phyloP scores from a whole-genome alignment of 1,284 basidiomycete species.

The Meripilus lineatus region DNA sequence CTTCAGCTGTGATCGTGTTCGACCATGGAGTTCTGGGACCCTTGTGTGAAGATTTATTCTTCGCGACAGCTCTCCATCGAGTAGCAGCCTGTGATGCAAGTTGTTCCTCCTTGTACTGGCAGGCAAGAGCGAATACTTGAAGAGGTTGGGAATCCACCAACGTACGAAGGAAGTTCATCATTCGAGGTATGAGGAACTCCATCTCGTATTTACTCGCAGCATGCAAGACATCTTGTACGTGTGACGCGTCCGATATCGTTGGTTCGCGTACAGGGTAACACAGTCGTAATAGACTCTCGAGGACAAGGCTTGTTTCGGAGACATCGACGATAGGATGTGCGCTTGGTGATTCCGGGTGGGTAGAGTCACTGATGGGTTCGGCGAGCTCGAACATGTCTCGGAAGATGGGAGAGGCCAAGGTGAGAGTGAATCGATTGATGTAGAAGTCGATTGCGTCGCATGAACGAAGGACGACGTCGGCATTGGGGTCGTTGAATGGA shows the following conservation, averaged over 20 bases:
- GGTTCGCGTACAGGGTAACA: slow-evolving; percentile 18
- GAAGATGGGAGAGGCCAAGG: not conserved
- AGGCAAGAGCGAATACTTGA: slow-evolving; percentile 8
- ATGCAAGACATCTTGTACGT: not conserved
- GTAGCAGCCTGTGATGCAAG: slow-evolving; percentile 2
- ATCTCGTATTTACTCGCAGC: slow-evolving; percentile 1
- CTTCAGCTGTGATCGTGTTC: no score
- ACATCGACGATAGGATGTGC: slow-evolving; percentile 10
- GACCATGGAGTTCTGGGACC: no score
- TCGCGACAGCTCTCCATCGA: not conserved
- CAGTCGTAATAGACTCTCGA: slow-evolving; percentile 18
- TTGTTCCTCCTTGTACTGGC: slow-evolving; percentile 4
- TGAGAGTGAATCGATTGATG: not conserved
- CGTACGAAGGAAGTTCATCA: not conserved
- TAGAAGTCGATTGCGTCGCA: not conserved
- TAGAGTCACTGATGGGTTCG: not conserved
- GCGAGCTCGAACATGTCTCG: no score
- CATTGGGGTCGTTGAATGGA: no score
- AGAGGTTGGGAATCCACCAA: not conserved
- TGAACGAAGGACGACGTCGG: slow-evolving; percentile 3
- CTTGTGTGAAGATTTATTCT: not conserved
- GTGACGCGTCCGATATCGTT: slow-evolving; percentile 1
- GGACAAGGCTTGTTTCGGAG: slow-evolving; percentile 11
- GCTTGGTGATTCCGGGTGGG: not conserved
- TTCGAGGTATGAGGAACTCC: not conserved